A percentile compares a stretch with the other conserved stretches of the same genome.
phyloP scores from a whole-genome alignment of 2,329 filamentous ascomycete genomes.

The Zymoseptoria ardabiliae region DNA sequence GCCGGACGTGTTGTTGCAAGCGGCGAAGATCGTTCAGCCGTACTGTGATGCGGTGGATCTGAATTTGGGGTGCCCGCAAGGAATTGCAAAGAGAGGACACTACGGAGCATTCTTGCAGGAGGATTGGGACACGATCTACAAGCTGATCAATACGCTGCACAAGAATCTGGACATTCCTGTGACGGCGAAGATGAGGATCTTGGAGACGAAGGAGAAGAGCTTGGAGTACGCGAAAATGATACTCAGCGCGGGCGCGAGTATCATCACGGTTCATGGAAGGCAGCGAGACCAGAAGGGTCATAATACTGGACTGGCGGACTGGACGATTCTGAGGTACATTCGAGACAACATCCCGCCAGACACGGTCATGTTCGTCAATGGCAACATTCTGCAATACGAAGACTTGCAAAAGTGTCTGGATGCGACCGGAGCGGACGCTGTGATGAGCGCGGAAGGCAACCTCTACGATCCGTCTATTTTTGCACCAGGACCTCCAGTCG shows the following conservation, averaged over 20 bases:
- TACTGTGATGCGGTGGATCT: constrained; percentile 94
- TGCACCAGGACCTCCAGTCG: constrained; percentile 55
- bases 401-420: constrained; percentile 73
- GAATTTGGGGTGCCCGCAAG: constrained; percentile 93
- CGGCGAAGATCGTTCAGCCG: constrained; percentile 70
- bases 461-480: constrained; percentile 89
- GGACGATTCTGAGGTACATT: constrained; percentile 74
- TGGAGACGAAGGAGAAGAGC: constrained; percentile 80
- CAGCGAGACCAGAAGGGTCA: constrained; percentile 91
- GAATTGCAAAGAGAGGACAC: constrained; percentile 81
- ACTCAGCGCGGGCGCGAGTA: constrained; percentile 78
- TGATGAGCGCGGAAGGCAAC: constrained; percentile 96
- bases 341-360: constrained; percentile 76
- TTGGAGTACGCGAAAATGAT: constrained; percentile 85
- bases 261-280: constrained; percentile 86
- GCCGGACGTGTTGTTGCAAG: constrained; percentile 67
- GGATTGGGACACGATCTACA: constrained; percentile 73
- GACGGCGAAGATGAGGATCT: constrained; percentile 87
- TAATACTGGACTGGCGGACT: constrained; percentile 87
- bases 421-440: constrained; percentile 78
- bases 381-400: constrained; percentile 75
- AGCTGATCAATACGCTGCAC: constrained; percentile 78
- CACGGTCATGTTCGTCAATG: constrained; percentile 93
- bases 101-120: constrained; percentile 96
- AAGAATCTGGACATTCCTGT: constrained; percentile 72